Base-by-base conservation (phyloP, 73 alveolate species). In the Breviolum minutum region DNA sequence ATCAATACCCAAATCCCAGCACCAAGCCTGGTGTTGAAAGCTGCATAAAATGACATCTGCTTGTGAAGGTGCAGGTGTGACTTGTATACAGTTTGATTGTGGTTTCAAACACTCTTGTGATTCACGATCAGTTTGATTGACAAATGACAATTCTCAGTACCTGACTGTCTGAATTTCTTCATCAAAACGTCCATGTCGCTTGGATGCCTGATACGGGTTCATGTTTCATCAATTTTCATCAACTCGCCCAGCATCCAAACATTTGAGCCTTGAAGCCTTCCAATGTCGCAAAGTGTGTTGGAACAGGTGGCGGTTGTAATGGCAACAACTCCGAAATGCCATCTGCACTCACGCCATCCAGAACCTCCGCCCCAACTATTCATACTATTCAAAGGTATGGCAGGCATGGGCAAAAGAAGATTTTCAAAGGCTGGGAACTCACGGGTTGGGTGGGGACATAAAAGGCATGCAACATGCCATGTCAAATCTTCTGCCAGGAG, bases 241-340 rank as follows among this genome's bases (percentile, higher is more conserved):
- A 24, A 10, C 19, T n/a, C 86, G 27, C 6, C 6, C 22, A 13
- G 0, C 7, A 22, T 29, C 62, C 32, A 63, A 8, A 3, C 86
- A 5, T 30, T 40, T 10, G 88, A 26, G 68, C 88, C 88, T 80
- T 80, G 69, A 80, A 80, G 19, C 88, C 88, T 80, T 80, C 88
- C 88, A 80, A 48, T 32, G 88, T 80, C 54, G 88, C 88, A 48
- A 80, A 80, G 68, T 80, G 88, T 16, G 32, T 80, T 14, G 88
- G 88, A 29, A 80, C 69, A 7, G 69, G 68, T 48, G 88, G 88
- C 12, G 88, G 29, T 7, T 13, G 32, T 2, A 7, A 66, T 40
- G 88, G 69, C 68, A 80, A 16, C 30, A 80, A 30, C 88, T 80
- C 88, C 2, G 88, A 80, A 6, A 80, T 1, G 54, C 88, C 88